Percentiles rank a stretch among this genome's conserved stretches.
These are phyloP conservation scores for Phytopythium mirpurense DNA, from an alignment of 352 stramenopile genomes.

Conservation along the genomic window DNA sequence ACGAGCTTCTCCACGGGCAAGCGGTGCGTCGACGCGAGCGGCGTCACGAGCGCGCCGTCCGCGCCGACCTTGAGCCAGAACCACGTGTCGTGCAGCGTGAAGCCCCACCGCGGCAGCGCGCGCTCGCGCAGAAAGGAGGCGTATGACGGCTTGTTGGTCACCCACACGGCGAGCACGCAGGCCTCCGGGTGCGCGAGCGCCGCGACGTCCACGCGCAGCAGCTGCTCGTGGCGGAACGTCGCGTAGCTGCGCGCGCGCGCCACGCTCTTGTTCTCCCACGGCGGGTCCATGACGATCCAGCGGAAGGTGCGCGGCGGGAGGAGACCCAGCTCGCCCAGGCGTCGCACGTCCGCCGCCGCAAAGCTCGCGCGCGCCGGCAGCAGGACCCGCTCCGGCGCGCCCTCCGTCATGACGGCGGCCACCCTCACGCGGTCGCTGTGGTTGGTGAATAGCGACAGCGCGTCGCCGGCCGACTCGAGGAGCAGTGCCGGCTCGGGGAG, in stretches of 20 bases:
- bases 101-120: slow-evolving; percentile 54
- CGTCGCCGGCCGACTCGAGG: slow-evolving; percentile 8
- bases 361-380: slow-evolving; percentile 24
- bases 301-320: slow-evolving; percentile 14
- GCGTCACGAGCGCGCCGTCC: slow-evolving; percentile 51
- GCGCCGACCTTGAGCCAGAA: slow-evolving; percentile 71
- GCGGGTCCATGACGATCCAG: slow-evolving; percentile 65
- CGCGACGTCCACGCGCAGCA: slow-evolving; percentile 39
- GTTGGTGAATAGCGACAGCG: slow-evolving; percentile 13
- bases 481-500: neutral
- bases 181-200: slow-evolving; percentile 23
- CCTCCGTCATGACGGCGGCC: neutral
- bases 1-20: slow-evolving; percentile 64
- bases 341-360: slow-evolving; percentile 17
- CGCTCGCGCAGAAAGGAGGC: slow-evolving; percentile 49
- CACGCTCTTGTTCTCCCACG: slow-evolving; percentile 80
- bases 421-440: slow-evolving; percentile 13
- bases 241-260: slow-evolving; percentile 42
- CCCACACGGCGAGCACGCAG: slow-evolving; percentile 66
- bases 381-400: slow-evolving; percentile 10
- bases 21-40: slow-evolving; percentile 52
- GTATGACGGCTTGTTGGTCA: slow-evolving; percentile 66
- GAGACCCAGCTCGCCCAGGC: slow-evolving; percentile 8
- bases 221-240: slow-evolving; percentile 53
- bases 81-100: slow-evolving; percentile 53